Evolutionary conservation across 129 eudicot genomes (phyloP), one percentile per base, ranked within the genome.

Genomic region (Tanacetum coccineum): DNA sequence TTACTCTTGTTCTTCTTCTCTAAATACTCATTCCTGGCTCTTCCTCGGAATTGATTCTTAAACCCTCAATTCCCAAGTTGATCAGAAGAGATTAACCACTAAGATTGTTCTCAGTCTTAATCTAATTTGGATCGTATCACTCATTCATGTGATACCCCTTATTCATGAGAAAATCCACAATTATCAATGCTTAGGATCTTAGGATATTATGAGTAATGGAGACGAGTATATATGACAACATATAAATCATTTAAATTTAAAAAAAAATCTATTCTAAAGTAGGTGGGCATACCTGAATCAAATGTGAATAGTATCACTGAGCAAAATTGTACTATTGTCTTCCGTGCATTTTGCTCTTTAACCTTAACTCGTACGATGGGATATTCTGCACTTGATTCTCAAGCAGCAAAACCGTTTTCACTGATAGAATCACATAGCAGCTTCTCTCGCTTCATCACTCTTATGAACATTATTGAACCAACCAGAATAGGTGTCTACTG

Each of bases 401-500:
- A 54, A 30, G 28, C 52, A 62, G 52, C 62, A 39, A 49, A 36
- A 45, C 44, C 32, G 47, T 65, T 8, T 44, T 74, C 2, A 7
- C 9, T 1, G 42, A 36, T 36, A 36, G 42, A 36, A 8, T 74
- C 52, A 74, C 62, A 67, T 47, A 62, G 58, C 68, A 64, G 74
- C 78, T 79, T 81, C 89, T 52, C 32, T 71, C 59, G 64, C 62
- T 30, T 81, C 76, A 48, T 70, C 76, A 55, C 78, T 67, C 70
- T 80, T 80, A 51, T 50, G 44, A 13, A 74, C 67, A 48, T 78
- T 57, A 74, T 14, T 65, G 28, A 84, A 68, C 71, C 86, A 61
- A 65, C 80, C 60, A 58, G 87, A 80, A 74, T 70, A 81, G 4
- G 80, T 83, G 39, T 62, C 68, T 50, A 8, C 76, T 2, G 87